Percentiles rank a stretch among this genome's conserved stretches.
Evolutionary conservation across 352 stramenopile species (phyloP).

Genomic region (Pythium dissimile): DNA sequence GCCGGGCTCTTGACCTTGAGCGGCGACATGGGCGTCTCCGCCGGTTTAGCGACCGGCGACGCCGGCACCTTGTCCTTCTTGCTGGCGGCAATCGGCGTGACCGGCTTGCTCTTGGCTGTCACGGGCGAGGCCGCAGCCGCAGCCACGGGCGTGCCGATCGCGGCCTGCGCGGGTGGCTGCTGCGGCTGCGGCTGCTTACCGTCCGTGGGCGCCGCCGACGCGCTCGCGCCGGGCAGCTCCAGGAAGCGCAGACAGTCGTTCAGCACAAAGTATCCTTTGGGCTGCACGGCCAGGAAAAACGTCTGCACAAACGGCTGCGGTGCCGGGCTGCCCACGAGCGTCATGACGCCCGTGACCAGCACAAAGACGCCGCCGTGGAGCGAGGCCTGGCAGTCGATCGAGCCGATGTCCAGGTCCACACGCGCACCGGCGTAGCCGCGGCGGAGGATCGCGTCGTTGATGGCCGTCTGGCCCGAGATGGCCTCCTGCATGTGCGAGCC

Average conservation of each 20-base stretch:
- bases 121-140: conserved; percentile 8
- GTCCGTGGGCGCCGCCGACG: conserved; percentile 22
- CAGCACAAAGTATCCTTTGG: conserved; percentile 86
- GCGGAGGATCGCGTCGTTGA: conserved; percentile 82
- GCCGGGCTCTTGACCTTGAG: conserved; percentile 27
- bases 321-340: conserved; percentile 39
- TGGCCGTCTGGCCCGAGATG: conserved; percentile 69
- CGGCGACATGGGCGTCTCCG: conserved; percentile 25
- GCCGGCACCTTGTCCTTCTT: conserved; percentile 27
- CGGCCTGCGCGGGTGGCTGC: conserved; percentile 29
- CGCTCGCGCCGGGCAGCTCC: conserved; percentile 40
- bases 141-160: conserved; percentile 36
- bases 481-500: conserved; percentile 82
- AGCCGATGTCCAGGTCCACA: conserved; percentile 78
- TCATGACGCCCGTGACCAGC: conserved; percentile 87
- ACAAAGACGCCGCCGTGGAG: conserved; percentile 71
- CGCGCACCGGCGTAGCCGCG: conserved; percentile 72
- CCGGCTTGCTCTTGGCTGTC: conserved; percentile 17
- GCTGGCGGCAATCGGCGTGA: conserved; percentile 8
- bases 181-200: conserved; percentile 31
- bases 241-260: conserved; percentile 88
- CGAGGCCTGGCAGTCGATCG: conserved; percentile 83
- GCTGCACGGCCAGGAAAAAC: conserved; percentile 85
- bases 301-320: conserved; percentile 85
- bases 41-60: conserved; percentile 15